These are phyloP conservation scores for Fusarium euwallaceae DNA, from an alignment of 2,329 filamentous ascomycete species.

Conservation along the genomic window DNA sequence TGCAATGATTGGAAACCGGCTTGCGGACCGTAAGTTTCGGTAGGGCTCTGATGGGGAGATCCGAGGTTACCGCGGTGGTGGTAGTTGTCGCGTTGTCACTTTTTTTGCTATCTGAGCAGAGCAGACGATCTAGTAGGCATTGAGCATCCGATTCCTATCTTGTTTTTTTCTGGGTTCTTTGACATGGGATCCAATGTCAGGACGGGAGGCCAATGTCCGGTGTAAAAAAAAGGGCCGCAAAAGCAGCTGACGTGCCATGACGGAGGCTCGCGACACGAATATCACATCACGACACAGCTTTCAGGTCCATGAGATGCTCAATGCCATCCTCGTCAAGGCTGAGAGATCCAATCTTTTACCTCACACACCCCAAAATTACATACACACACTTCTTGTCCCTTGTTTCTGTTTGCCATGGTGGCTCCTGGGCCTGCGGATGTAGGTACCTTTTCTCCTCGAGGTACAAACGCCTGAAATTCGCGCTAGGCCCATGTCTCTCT, in stretches of 20 bases:
- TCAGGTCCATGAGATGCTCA: not conserved
- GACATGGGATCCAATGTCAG: slow-evolving; percentile 20
- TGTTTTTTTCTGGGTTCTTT: slow-evolving; percentile 28
- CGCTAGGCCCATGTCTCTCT: slow-evolving; percentile 35
- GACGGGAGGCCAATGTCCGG: slow-evolving; percentile 30
- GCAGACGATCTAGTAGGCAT: slow-evolving; percentile 4
- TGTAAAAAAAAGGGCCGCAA: slow-evolving; percentile 38
- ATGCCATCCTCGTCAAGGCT: slow-evolving; percentile 17
- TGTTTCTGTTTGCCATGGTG: slow-evolving; percentile 14
- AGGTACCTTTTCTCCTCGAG: slow-evolving; percentile 39
- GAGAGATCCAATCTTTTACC: slow-evolving; percentile 11
- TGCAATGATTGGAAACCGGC: slow-evolving; percentile 27
- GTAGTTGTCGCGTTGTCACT: slow-evolving; percentile 22
- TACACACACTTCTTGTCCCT: not conserved
- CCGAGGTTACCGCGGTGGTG: slow-evolving; percentile 27
- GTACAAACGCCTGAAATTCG: slow-evolving; percentile 39
- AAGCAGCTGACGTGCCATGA: slow-evolving; percentile 38
- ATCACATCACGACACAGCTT: slow-evolving; percentile 31
- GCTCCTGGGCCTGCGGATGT: slow-evolving; percentile 41
- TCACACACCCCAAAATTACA: slow-evolving; percentile 6
- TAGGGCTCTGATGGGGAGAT: slow-evolving; percentile 22
- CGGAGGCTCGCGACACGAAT: slow-evolving; percentile 9
- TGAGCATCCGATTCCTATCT: not conserved
- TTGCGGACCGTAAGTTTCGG: slow-evolving; percentile 23
- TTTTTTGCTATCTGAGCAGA: not conserved